Evolutionary conservation across 1,284 basidiomycete species (phyloP).

Genomic region (Sanghuangporus baumii): DNA sequence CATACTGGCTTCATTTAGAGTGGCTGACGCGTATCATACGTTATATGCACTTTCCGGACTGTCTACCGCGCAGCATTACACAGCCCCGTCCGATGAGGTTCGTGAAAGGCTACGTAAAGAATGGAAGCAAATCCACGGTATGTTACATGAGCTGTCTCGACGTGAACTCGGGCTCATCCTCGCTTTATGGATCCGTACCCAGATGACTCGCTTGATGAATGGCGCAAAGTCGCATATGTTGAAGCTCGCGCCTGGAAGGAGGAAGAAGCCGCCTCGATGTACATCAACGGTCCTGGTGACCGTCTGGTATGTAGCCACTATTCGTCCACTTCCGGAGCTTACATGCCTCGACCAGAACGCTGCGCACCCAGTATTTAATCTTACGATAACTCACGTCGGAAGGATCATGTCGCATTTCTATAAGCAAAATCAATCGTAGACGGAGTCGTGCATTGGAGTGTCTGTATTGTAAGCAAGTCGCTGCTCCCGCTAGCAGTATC

Average conservation of each 20-base stretch:
- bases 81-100: conserved; percentile 45
- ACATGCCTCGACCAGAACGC: conserved; percentile 56
- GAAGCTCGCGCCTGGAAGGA: conserved; percentile 71
- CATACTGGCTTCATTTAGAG: conserved; percentile 33
- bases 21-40: conserved; percentile 87
- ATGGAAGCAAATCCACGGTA: conserved; percentile 39
- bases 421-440: conserved; percentile 35
- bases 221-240: conserved; percentile 52
- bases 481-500: no score
- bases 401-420: conserved; percentile 77
- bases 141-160: conserved; percentile 8
- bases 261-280: conserved; percentile 55
- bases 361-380: conserved; percentile 83
- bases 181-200: conserved; percentile 16
- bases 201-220: conserved; percentile 28
- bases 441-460: not conserved
- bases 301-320: conserved; percentile 54
- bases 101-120: conserved; percentile 36
- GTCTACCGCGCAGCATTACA: conserved; percentile 79
- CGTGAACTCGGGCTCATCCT: conserved; percentile 20
- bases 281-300: conserved; percentile 64
- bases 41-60: conserved; percentile 86
- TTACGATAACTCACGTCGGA: conserved; percentile 71
- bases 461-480: not conserved
- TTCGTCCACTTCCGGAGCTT: not conserved